Evolutionary conservation across 1,284 basidiomycete species (phyloP).

Genomic region (Inonotus obliquus): DNA sequence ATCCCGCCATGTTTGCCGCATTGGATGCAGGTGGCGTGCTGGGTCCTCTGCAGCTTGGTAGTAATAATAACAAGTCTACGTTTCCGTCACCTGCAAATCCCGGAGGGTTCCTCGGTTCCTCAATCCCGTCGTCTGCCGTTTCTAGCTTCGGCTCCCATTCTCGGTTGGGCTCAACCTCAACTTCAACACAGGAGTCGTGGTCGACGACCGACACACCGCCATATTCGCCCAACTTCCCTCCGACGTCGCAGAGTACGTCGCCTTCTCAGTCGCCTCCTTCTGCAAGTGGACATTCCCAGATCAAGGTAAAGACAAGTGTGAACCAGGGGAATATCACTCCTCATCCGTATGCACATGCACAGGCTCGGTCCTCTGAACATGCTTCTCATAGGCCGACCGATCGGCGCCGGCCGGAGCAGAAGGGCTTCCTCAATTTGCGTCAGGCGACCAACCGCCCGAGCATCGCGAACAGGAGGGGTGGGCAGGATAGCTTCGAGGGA

Average conservation of each 20-base stretch:
- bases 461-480: constrained; percentile 14
- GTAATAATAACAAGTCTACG: constrained; percentile 6
- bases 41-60: constrained; percentile 19
- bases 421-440: constrained; percentile 17
- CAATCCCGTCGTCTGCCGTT: constrained; percentile 6
- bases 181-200: constrained; percentile 10
- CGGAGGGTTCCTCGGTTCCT: constrained; percentile 4
- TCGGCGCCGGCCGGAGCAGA: constrained; percentile 14
- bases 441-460: constrained; percentile 14
- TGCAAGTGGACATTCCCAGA: constrained; percentile 8
- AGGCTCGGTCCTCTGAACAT: constrained; percentile 7
- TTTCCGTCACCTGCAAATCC: constrained; percentile 3
- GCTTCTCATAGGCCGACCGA: constrained; percentile 1
- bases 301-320: constrained; percentile 10
- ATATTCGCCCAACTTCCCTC: constrained; percentile 12
- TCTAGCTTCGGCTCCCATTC: constrained; percentile 11
- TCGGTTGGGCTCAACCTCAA: neutral
- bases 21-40: constrained; percentile 57
- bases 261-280: constrained; percentile 19
- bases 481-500: neutral
- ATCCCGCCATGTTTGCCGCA: constrained; percentile 52
- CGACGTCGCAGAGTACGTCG: constrained; percentile 12
- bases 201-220: constrained; percentile 2
- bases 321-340: neutral
- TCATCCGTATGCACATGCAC: constrained; percentile 12